These are phyloP conservation scores for Strobilomyces confusus DNA, from an alignment of 768 basidiomycete genomes.

Conservation along the genomic window DNA sequence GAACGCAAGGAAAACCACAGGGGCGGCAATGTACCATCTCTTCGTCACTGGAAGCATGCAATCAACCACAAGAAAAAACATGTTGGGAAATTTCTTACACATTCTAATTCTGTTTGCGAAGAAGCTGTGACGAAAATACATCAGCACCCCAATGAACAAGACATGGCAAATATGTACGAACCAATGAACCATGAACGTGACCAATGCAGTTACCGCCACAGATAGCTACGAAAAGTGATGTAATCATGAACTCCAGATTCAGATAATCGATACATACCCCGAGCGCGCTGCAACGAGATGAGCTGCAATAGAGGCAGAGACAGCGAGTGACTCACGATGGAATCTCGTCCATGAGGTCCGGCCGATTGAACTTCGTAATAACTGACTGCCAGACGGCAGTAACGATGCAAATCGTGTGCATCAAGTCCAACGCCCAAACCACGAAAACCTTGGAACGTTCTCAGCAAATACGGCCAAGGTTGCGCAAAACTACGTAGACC, in stretches of 20 bases:
- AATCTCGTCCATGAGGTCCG: slow-evolving; percentile 25
- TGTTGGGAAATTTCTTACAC: slow-evolving; percentile 15
- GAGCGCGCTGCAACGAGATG: slow-evolving; percentile 17
- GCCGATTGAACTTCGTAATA: slow-evolving; percentile 23
- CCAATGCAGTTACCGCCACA: slow-evolving; percentile 27
- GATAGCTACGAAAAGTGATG: slow-evolving; percentile 19
- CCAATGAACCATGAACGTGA: slow-evolving; percentile 36
- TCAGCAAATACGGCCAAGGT: background rate
- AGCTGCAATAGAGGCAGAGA: background rate
- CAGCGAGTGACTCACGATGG: slow-evolving; percentile 19
- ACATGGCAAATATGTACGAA: background rate
- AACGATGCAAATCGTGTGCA: slow-evolving; percentile 29
- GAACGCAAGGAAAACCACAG: slow-evolving; percentile 32
- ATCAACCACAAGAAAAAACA: slow-evolving; percentile 3
- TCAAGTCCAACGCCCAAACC: slow-evolving; percentile 28
- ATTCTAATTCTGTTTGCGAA: slow-evolving; percentile 34
- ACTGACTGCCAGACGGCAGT: slow-evolving; percentile 25
- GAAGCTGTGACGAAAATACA: slow-evolving; percentile 14
- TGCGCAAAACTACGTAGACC: background rate
- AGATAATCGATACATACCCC: slow-evolving; percentile 17
- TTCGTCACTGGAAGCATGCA: slow-evolving; percentile 24
- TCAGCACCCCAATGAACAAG: background rate
- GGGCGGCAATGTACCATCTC: slow-evolving; percentile 30
- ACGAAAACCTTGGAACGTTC: slow-evolving; percentile 17
- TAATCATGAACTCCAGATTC: background rate